Conservation (phyloP, 106 monocot species). For the Platanthera guangdongensis region DNA sequence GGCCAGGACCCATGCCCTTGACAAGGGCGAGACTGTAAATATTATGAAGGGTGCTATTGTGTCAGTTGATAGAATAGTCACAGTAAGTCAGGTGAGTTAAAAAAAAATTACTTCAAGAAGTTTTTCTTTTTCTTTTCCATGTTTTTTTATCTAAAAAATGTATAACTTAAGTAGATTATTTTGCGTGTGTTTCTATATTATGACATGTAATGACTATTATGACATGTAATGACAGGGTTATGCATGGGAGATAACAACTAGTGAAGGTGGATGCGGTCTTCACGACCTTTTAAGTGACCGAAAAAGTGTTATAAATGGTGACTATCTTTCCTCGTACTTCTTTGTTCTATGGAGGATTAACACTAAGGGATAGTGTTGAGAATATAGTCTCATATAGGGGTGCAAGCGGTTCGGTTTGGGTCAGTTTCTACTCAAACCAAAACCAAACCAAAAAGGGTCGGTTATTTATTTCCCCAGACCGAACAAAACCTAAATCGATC, state of each 20-base stretch:
- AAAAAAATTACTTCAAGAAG: not conserved
- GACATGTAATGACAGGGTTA: slow-evolving; percentile 53
- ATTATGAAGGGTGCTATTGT: slow-evolving; percentile 89
- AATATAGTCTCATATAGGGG: no score
- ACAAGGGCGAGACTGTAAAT: slow-evolving; percentile 91
- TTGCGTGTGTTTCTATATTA: not conserved
- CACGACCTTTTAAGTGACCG: slow-evolving; percentile 60
- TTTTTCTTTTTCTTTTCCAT: not conserved
- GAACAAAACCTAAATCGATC: no score
- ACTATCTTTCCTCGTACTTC: not conserved
- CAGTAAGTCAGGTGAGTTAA: slow-evolving; percentile 72
- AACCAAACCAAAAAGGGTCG: no score
- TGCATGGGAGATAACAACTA: slow-evolving; percentile 90
- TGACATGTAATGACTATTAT: slow-evolving; percentile 4
- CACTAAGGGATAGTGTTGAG: not conserved
- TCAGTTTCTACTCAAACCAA: no score
- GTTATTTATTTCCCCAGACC: no score
- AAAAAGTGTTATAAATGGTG: slow-evolving; percentile 80
- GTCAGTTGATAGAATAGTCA: slow-evolving; percentile 76
- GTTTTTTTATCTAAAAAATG: slow-evolving; percentile 9
- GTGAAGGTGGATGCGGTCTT: slow-evolving; percentile 87
- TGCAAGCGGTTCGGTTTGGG: no score
- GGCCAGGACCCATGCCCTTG: slow-evolving; percentile 85
- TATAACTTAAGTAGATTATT: not conserved
- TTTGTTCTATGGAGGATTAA: not conserved